Conservation (phyloP, 2,329 filamentous ascomycete genomes). For the Phialophora verrucosa region DNA sequence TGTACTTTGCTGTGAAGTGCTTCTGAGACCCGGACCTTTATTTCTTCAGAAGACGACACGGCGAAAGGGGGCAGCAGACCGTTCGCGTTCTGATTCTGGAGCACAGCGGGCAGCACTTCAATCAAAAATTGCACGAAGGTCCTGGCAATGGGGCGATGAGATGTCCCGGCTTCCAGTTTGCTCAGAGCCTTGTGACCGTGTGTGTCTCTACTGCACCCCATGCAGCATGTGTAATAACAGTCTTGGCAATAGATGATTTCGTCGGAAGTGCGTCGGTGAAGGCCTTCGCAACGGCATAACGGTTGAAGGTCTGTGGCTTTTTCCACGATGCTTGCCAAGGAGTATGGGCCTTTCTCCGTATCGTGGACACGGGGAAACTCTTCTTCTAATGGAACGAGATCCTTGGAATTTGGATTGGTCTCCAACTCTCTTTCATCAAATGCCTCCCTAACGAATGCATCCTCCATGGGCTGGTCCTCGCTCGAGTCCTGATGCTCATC, state of each 20-base stretch:
- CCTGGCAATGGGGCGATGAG: slow-evolving; percentile 1
- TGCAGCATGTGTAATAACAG: slow-evolving; percentile 34
- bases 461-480: not conserved
- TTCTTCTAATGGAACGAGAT: not conserved
- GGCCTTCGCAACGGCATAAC: slow-evolving; percentile 65
- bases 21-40: slow-evolving; percentile 34
- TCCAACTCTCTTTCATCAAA: not conserved
- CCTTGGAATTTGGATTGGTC: not conserved
- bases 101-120: slow-evolving; percentile 15
- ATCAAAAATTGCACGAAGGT: slow-evolving; percentile 17
- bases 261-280: slow-evolving; percentile 46
- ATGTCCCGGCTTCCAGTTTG: not conserved
- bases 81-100: slow-evolving; percentile 1
- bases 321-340: slow-evolving; percentile 7
- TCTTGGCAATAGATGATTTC: slow-evolving; percentile 22
- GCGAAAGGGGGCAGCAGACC: not conserved
- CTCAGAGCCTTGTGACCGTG: slow-evolving; percentile 23
- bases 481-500: not conserved
- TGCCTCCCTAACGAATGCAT: not conserved
- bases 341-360: not conserved
- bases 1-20: slow-evolving; percentile 46
- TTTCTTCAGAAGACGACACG: slow-evolving; percentile 4
- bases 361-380: not conserved
- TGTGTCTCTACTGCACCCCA: slow-evolving; percentile 26
- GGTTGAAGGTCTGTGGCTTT: slow-evolving; percentile 41